phyloP scores from a whole-genome alignment of 179 eudicot species.

The Beta macrorhiza region DNA sequence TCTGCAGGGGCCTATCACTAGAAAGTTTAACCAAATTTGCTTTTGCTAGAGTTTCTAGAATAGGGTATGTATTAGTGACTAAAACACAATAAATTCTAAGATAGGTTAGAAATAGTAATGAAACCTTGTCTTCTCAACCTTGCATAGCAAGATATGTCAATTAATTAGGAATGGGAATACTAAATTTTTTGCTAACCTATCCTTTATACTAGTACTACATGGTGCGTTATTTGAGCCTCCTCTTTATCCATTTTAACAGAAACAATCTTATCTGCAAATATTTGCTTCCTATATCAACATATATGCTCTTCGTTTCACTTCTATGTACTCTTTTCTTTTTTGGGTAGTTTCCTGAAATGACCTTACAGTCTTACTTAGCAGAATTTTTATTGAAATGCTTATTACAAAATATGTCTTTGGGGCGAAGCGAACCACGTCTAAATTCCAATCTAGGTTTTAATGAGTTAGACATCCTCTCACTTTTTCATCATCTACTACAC shows the following conservation, averaged over 20 bases:
- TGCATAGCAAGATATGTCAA: background rate
- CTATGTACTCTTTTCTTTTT: background rate
- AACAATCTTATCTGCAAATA: background rate
- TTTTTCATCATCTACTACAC: no score
- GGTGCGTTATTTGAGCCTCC: no score
- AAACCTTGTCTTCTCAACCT: background rate
- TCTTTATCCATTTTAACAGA: background rate
- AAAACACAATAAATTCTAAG: background rate
- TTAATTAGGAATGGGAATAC: background rate
- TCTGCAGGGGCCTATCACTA: background rate
- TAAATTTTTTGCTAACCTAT: background rate
- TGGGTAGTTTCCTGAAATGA: background rate
- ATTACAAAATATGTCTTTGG: background rate
- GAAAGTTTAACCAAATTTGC: background rate
- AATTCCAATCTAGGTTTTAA: background rate
- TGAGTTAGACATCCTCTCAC: background rate
- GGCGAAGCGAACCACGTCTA: background rate
- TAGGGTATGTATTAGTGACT: conserved; percentile 1
- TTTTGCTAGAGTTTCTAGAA: background rate
- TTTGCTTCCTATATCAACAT: background rate
- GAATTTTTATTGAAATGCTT: background rate
- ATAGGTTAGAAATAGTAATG: background rate
- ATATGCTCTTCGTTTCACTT: background rate
- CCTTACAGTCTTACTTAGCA: background rate
- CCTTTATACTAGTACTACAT: background rate